phyloP scores from a whole-genome alignment of 2,329 filamentous ascomycete genomes.

The Tolypocladium guangdongense region DNA sequence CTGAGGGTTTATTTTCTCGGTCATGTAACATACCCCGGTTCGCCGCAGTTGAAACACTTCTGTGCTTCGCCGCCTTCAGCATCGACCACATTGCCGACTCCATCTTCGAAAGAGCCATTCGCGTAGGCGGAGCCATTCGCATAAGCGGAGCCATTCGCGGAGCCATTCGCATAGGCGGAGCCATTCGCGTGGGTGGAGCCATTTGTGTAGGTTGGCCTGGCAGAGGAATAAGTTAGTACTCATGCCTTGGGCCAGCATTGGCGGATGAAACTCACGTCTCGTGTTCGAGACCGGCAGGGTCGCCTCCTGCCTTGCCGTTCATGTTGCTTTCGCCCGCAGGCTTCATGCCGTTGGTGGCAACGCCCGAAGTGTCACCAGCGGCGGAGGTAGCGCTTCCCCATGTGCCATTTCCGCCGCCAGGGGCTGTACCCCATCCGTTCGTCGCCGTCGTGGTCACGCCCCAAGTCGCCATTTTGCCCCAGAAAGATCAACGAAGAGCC shows the following conservation, averaged over 20 bases:
- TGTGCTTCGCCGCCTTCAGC: neutral
- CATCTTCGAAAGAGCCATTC: neutral
- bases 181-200: too few relatives aligned
- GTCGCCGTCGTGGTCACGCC: neutral
- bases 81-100: neutral
- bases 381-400: neutral
- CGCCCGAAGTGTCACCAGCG: neutral
- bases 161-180: too few relatives aligned
- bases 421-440: slow-evolving; percentile 2
- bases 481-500: neutral
- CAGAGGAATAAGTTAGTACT: neutral
- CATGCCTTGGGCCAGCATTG: neutral
- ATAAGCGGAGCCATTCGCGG: too few relatives aligned
- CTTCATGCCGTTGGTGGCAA: neutral
- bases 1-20: neutral
- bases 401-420: neutral
- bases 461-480: slow-evolving; percentile 2
- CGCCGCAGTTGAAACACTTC: slow-evolving; percentile 27
- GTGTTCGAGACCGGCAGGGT: neutral
- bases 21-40: slow-evolving; percentile 18
- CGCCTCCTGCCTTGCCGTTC: neutral
- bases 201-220: neutral
- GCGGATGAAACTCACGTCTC: neutral
- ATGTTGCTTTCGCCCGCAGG: neutral
- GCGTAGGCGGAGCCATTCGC: too few relatives aligned